phyloP scores from a whole-genome alignment of 1,284 basidiomycete genomes.

The Ceratobasidium sp. region DNA sequence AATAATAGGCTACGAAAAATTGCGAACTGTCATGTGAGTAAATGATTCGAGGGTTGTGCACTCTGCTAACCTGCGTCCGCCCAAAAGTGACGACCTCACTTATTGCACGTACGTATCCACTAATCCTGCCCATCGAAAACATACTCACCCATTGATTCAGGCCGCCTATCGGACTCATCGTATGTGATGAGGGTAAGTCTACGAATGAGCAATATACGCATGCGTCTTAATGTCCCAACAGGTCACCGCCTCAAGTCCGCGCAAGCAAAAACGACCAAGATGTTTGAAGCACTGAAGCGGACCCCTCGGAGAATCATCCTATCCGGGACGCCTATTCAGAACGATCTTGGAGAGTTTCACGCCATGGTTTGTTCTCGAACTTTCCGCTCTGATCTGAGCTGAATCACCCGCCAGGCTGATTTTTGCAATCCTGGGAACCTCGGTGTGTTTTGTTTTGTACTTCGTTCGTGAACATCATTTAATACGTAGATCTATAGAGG shows the following conservation, averaged over 20 bases:
- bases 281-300: conserved; percentile 79
- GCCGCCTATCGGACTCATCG: conserved; percentile 90
- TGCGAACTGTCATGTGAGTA: conserved; percentile 79
- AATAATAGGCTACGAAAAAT: conserved; percentile 94
- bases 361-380: conserved; percentile 75
- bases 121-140: not conserved
- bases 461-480: not conserved
- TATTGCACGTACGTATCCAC: conserved; percentile 66
- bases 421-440: conserved; percentile 94
- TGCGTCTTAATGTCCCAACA: conserved; percentile 49
- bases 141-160: conserved; percentile 53
- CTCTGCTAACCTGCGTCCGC: not conserved
- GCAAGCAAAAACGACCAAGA: conserved; percentile 88
- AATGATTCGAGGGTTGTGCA: not conserved
- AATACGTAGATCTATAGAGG: conserved; percentile 58
- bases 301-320: conserved; percentile 85
- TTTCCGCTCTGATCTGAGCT: not conserved
- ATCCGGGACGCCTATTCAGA: conserved; percentile 97
- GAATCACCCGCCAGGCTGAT: conserved; percentile 67
- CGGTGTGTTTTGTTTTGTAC: conserved; percentile 59
- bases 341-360: conserved; percentile 95
- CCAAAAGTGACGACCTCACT: conserved; percentile 64
- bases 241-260: conserved; percentile 95
- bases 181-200: conserved; percentile 90
- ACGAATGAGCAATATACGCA: not conserved